Percentiles rank a stretch among this genome's conserved stretches.
Conservation (phyloP, 2,329 filamentous ascomycete genomes). For the Sclerotinia minor region DNA sequence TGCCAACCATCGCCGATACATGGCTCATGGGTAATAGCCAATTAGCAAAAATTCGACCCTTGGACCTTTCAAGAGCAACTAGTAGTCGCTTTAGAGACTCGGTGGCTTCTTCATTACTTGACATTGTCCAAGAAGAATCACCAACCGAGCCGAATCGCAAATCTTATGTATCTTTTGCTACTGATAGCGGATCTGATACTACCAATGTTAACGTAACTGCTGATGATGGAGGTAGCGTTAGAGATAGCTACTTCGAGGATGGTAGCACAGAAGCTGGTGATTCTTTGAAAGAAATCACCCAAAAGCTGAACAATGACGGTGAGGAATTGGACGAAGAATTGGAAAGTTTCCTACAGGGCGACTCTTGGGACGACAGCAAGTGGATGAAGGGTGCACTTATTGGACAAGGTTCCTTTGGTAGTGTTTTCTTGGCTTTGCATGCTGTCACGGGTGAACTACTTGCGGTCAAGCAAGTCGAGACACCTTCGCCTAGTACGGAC, state of each 20-base stretch:
- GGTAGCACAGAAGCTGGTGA: slow-evolving; percentile 66
- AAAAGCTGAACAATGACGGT: slow-evolving; percentile 84
- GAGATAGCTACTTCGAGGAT: slow-evolving; percentile 84
- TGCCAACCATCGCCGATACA: slow-evolving; percentile 91
- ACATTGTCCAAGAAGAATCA: slow-evolving; percentile 89
- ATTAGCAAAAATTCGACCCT: slow-evolving; percentile 50
- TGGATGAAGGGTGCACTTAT: slow-evolving; percentile 99
- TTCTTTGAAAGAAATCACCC: slow-evolving; percentile 79
- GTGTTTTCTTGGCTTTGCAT: slow-evolving; percentile 91
- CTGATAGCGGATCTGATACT: slow-evolving; percentile 64
- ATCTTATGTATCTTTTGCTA: slow-evolving; percentile 83
- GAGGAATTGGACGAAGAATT: slow-evolving; percentile 90
- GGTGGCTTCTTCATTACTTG: slow-evolving; percentile 82
- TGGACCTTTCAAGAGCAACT: slow-evolving; percentile 45
- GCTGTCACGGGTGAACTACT: slow-evolving; percentile 95
- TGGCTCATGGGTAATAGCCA: slow-evolving; percentile 72
- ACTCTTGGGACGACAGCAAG: slow-evolving; percentile 95
- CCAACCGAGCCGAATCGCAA: slow-evolving; percentile 82
- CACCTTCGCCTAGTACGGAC: slow-evolving; percentile 74
- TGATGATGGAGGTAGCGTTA: slow-evolving; percentile 67
- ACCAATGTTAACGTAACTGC: slow-evolving; percentile 73
- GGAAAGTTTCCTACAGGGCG: slow-evolving; percentile 83
- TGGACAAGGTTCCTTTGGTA: slow-evolving; percentile 94
- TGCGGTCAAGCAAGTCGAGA: slow-evolving; percentile 96
- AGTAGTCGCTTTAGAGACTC: slow-evolving; percentile 75